phyloP scores from a whole-genome alignment of 257 asterid genomes.

The Nicotiana obtusifolia region DNA sequence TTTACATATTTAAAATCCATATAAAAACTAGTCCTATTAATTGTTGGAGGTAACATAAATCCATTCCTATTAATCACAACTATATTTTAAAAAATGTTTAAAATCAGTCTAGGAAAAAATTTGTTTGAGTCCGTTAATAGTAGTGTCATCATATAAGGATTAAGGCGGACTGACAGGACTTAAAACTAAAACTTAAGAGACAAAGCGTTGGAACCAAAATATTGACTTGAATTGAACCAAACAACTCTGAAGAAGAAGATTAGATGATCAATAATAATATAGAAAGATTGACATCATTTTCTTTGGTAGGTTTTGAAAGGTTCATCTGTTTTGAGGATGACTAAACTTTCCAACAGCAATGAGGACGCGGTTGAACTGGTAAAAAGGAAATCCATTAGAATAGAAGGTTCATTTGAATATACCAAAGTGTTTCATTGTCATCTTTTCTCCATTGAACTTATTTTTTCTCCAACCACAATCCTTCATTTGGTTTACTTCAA shows the following conservation, averaged over 20 bases:
- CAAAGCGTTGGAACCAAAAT: background rate
- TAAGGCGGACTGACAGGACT: no score
- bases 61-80: no score
- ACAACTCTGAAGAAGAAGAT: background rate
- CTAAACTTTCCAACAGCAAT: slow-evolving; percentile 33
- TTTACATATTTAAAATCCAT: background rate
- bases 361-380: slow-evolving; percentile 40
- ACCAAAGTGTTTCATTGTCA: background rate
- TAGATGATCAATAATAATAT: background rate
- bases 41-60: no score
- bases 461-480: background rate
- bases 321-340: slow-evolving; percentile 27
- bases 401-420: background rate
- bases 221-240: background rate
- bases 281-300: slow-evolving; percentile 24
- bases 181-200: no score
- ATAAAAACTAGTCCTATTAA: background rate
- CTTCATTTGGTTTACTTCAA: slow-evolving; percentile 18
- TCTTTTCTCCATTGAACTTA: background rate
- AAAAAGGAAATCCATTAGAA: slow-evolving; percentile 5
- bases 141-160: no score
- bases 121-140: no score
- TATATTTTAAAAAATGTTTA: no score
- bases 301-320: slow-evolving; percentile 50
- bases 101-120: no score